Conservation (phyloP, 495 filamentous ascomycete species). For the Staphylotrichum longicolle region DNA sequence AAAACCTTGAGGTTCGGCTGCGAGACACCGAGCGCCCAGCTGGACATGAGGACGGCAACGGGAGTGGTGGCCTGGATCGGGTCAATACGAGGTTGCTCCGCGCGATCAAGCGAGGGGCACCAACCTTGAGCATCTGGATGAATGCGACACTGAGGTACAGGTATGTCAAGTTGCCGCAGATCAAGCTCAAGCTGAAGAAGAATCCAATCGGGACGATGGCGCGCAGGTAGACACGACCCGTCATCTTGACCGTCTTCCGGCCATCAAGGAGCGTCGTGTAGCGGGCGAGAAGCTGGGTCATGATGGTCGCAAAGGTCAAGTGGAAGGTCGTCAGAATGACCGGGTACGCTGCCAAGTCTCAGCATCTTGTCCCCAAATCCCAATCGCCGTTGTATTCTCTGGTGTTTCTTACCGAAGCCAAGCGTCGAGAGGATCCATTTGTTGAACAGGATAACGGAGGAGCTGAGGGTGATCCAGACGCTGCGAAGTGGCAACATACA, state of each 20-base stretch:
- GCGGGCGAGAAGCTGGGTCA: conserved; percentile 86
- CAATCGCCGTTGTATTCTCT: not conserved
- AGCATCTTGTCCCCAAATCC: conserved; percentile 27
- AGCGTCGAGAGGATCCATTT: conserved; percentile 89
- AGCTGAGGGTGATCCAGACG: conserved; percentile 87
- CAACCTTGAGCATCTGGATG: conserved; percentile 96
- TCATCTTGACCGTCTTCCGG: conserved; percentile 90
- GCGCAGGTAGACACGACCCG: conserved; percentile 81
- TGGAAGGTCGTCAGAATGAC: conserved; percentile 94
- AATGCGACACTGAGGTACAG: conserved; percentile 90
- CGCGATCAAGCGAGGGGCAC: conserved; percentile 19
- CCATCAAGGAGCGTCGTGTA: conserved; percentile 83
- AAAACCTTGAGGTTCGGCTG: conserved; percentile 76
- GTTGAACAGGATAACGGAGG: conserved; percentile 96
- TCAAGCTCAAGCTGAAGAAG: conserved; percentile 91
- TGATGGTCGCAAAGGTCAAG: conserved; percentile 80
- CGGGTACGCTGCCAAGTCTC: conserved; percentile 49
- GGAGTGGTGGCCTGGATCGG: conserved; percentile 73
- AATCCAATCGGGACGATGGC: conserved; percentile 90
- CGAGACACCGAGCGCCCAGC: conserved; percentile 78
- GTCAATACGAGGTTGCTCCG: conserved; percentile 26
- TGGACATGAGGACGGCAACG: conserved; percentile 80
- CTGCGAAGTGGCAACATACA: conserved; percentile 44
- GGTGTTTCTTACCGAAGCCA: conserved; percentile 69
- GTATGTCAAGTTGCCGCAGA: conserved; percentile 91